These are phyloP conservation scores for Madurella fahalii DNA, from an alignment of 2,329 filamentous ascomycete species.

Conservation along the genomic window DNA sequence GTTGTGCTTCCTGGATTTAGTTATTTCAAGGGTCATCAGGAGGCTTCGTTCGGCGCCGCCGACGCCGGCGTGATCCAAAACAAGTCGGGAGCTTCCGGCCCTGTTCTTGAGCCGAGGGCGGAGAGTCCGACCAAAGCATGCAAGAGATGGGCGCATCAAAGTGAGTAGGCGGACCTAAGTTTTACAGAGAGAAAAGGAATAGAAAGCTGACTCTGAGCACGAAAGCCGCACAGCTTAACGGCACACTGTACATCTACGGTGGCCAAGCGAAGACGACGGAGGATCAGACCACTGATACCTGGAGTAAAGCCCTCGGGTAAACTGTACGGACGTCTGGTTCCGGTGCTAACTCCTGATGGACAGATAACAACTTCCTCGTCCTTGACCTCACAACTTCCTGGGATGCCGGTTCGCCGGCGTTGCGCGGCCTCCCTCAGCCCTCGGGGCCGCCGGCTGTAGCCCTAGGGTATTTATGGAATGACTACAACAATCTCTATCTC, in stretches of 20 bases:
- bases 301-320: slow-evolving; percentile 52
- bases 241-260: slow-evolving; percentile 72
- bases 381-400: slow-evolving; percentile 72
- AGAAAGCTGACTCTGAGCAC: slow-evolving; percentile 20
- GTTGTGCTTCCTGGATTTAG: slow-evolving; percentile 46
- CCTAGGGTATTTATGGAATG: slow-evolving; percentile 73
- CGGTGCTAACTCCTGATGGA: slow-evolving; percentile 15
- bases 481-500: slow-evolving; percentile 63
- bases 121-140: slow-evolving; percentile 55
- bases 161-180: slow-evolving; percentile 31
- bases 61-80: slow-evolving; percentile 41
- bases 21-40: slow-evolving; percentile 39
- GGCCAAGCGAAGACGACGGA: slow-evolving; percentile 58
- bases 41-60: slow-evolving; percentile 40
- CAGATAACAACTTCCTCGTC: slow-evolving; percentile 67
- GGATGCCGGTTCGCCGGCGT: slow-evolving; percentile 59
- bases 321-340: background rate
- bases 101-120: slow-evolving; percentile 37
- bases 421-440: slow-evolving; percentile 45
- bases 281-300: slow-evolving; percentile 59
- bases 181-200: background rate
- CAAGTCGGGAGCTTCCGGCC: slow-evolving; percentile 7
- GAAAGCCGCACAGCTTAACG: slow-evolving; percentile 63
- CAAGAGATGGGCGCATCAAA: slow-evolving; percentile 62
- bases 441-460: slow-evolving; percentile 67